phyloP scores from a whole-genome alignment of 805 yeast species.

The Danielia oregonensis region DNA sequence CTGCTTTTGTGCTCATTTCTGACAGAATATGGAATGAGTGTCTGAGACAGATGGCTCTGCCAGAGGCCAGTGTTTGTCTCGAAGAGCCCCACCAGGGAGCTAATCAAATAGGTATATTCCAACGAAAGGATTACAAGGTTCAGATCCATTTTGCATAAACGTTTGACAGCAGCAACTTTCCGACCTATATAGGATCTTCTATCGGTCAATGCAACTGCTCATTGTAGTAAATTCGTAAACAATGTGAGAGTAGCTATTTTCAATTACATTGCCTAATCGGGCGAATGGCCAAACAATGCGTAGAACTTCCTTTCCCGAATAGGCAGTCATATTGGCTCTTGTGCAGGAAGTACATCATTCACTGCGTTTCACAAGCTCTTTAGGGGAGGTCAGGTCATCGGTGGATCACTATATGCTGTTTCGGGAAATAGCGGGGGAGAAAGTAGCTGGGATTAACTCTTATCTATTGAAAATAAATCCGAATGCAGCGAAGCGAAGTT shows the following conservation, averaged over 20 bases:
- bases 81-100: constrained; percentile 16
- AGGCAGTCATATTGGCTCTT: too few relatives aligned
- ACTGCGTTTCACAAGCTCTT: too few relatives aligned
- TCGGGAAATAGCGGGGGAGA: too few relatives aligned
- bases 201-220: too few relatives aligned
- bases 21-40: constrained; percentile 14
- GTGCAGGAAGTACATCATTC: too few relatives aligned
- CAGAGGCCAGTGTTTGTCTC: constrained; percentile 34
- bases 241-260: background rate
- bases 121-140: constrained; percentile 23
- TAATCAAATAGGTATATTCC: constrained; percentile 25
- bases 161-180: too few relatives aligned
- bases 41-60: constrained; percentile 18
- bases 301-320: background rate
- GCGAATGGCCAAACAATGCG: constrained; percentile 3
- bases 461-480: too few relatives aligned
- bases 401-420: too few relatives aligned
- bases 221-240: background rate
- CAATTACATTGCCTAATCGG: constrained; percentile 3
- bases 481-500: too few relatives aligned
- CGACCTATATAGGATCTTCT: too few relatives aligned
- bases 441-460: too few relatives aligned
- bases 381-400: too few relatives aligned
- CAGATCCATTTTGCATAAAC: constrained; percentile 14
- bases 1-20: constrained; percentile 6